phyloP scores from a whole-genome alignment of 805 yeast genomes.

The Wickerhamomyces sydowiorum region DNA sequence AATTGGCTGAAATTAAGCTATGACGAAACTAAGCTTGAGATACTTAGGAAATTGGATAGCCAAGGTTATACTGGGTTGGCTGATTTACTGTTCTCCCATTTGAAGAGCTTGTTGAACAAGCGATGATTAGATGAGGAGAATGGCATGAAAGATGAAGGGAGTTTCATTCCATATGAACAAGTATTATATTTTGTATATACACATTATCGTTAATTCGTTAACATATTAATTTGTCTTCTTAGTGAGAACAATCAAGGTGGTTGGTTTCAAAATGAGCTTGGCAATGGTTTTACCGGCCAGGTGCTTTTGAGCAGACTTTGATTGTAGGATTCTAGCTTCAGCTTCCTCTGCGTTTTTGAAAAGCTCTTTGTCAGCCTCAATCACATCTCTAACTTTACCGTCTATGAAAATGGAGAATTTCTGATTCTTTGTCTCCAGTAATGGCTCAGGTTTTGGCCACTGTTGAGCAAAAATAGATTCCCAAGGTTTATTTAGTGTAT shows the following conservation, averaged over 20 bases:
- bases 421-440: conserved; percentile 36
- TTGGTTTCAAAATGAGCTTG: not conserved
- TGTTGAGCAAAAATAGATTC: conserved; percentile 44
- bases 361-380: conserved; percentile 32
- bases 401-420: conserved; percentile 53
- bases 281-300: not conserved
- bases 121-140: conserved; percentile 1
- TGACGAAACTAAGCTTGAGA: conserved; percentile 39
- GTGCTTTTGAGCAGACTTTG: conserved; percentile 15
- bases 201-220: too few relatives aligned
- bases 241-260: not conserved
- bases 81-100: conserved; percentile 45
- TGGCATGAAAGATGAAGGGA: too few relatives aligned
- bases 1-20: conserved; percentile 35
- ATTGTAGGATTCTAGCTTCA: conserved; percentile 23
- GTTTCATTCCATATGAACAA: not conserved
- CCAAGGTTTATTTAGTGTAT: conserved; percentile 27
- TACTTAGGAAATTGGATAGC: conserved; percentile 35
- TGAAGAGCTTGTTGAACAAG: conserved; percentile 40
- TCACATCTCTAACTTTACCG: conserved; percentile 58
- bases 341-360: conserved; percentile 32
- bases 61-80: conserved; percentile 44
- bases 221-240: not conserved
- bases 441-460: conserved; percentile 58
- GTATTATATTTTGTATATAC: too few relatives aligned